Evolutionary conservation across 2,329 filamentous ascomycete genomes (phyloP).

Genomic region (Ophidiomyces ophidiicola): DNA sequence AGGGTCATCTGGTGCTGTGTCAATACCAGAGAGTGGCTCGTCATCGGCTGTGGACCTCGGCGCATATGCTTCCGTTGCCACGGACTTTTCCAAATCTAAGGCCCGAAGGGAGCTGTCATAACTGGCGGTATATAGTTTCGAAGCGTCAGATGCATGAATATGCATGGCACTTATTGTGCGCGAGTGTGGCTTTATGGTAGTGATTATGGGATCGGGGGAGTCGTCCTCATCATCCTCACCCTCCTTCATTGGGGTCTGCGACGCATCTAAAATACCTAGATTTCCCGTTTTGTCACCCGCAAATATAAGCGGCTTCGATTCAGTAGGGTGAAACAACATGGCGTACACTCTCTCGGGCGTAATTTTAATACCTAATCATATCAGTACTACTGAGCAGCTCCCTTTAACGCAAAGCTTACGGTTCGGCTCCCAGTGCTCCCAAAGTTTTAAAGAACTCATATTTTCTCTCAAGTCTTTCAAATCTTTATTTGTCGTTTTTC

Average conservation of each 20-base stretch:
- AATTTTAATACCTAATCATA: slow-evolving; percentile 80
- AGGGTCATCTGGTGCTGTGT: slow-evolving; percentile 59
- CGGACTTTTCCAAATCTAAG: slow-evolving; percentile 67
- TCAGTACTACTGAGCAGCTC: too few species aligned
- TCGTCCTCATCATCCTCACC: slow-evolving; percentile 54
- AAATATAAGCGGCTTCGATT: slow-evolving; percentile 77
- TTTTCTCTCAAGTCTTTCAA: slow-evolving; percentile 60
- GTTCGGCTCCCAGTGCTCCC: slow-evolving; percentile 71
- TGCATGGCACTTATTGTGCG: slow-evolving; percentile 78
- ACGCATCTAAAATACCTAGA: slow-evolving; percentile 81
- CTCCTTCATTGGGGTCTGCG: slow-evolving; percentile 48
- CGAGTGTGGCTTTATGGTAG: slow-evolving; percentile 79
- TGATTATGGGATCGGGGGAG: slow-evolving; percentile 61
- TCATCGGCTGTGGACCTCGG: slow-evolving; percentile 59
- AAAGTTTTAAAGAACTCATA: slow-evolving; percentile 66
- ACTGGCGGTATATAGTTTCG: slow-evolving; percentile 68
- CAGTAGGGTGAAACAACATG: slow-evolving; percentile 75
- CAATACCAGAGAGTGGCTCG: slow-evolving; percentile 69
- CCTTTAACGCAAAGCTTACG: slow-evolving; percentile 42
- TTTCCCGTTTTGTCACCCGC: slow-evolving; percentile 90
- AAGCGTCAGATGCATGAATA: slow-evolving; percentile 60
- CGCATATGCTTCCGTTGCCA: slow-evolving; percentile 70
- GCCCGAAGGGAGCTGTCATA: slow-evolving; percentile 89
- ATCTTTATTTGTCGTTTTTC: slow-evolving; percentile 64
- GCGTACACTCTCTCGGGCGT: slow-evolving; percentile 79